Conservation (phyloP, 768 basidiomycete genomes). For the Suillus discolor region DNA sequence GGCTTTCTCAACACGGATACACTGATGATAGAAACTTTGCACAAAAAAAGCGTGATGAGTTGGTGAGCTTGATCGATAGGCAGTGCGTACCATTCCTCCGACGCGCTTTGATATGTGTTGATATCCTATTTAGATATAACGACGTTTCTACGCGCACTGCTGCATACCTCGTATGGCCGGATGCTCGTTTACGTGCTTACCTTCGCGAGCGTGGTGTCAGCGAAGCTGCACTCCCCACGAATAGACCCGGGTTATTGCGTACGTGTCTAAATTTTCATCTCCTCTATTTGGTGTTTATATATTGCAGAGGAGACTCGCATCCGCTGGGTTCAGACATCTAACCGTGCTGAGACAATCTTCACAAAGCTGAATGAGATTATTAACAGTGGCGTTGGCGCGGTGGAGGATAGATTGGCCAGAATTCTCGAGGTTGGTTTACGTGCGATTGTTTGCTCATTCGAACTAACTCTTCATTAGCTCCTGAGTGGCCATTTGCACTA, state of each 20-base stretch:
- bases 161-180: slow-evolving; percentile 87
- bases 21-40: slow-evolving; percentile 53
- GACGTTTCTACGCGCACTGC: slow-evolving; percentile 48
- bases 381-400: slow-evolving; percentile 65
- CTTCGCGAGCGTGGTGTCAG: slow-evolving; percentile 75
- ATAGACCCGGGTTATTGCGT: slow-evolving; percentile 81
- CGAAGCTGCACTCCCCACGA: slow-evolving; percentile 66
- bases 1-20: slow-evolving; percentile 77
- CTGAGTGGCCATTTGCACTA: slow-evolving; percentile 41
- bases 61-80: slow-evolving; percentile 68
- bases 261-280: slow-evolving; percentile 14
- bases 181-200: slow-evolving; percentile 89
- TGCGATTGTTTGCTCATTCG: too few species aligned
- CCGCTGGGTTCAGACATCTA: slow-evolving; percentile 72
- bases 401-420: slow-evolving; percentile 72
- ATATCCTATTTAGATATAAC: slow-evolving; percentile 46
- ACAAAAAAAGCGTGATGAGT: slow-evolving; percentile 70
- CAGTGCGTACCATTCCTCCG: slow-evolving; percentile 48
- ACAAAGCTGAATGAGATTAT: slow-evolving; percentile 66
- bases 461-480: slow-evolving; percentile 21
- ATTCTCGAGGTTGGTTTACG: slow-evolving; percentile 37
- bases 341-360: slow-evolving; percentile 58
- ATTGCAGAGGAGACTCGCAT: slow-evolving; percentile 71
- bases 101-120: slow-evolving; percentile 1
- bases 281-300: background rate